Evolutionary conservation across 371 early-diverging fungal species (phyloP).

Genomic region (Nematocida sp.): DNA sequence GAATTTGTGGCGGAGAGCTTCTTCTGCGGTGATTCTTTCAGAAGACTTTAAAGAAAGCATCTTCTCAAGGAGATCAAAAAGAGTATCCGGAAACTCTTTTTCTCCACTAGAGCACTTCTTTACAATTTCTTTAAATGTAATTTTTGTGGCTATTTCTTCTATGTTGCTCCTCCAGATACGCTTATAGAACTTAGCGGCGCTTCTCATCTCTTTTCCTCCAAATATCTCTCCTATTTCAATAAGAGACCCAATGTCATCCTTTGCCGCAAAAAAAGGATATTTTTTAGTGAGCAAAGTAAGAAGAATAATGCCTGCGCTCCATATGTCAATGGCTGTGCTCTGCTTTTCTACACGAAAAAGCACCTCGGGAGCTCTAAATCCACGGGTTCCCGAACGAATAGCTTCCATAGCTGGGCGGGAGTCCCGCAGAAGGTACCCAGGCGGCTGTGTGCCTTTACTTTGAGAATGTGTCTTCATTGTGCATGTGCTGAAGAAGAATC

Average conservation of each 20-base stretch:
- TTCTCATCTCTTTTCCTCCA: slow-evolving; percentile 75
- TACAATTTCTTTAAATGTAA: slow-evolving; percentile 64
- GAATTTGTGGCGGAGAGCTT: slow-evolving; percentile 64
- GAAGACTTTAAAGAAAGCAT: slow-evolving; percentile 63
- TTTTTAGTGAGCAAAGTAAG: slow-evolving; percentile 74
- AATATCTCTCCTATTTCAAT: slow-evolving; percentile 81
- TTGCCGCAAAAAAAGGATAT: slow-evolving; percentile 84
- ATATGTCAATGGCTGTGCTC: slow-evolving; percentile 79
- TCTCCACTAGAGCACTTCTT: slow-evolving; percentile 41
- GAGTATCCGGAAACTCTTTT: slow-evolving; percentile 39
- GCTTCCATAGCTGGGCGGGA: slow-evolving; percentile 73
- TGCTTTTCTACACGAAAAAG: slow-evolving; percentile 77
- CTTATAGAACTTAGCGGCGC: slow-evolving; percentile 64
- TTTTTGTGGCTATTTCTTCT: slow-evolving; percentile 59
- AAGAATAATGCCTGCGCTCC: slow-evolving; percentile 88
- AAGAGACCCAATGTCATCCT: slow-evolving; percentile 79
- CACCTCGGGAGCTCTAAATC: slow-evolving; percentile 93
- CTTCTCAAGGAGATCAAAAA: slow-evolving; percentile 64
- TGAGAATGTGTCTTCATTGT: background rate
- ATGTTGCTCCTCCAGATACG: slow-evolving; percentile 67
- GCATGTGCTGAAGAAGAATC: slow-evolving; percentile 37
- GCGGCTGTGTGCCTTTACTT: slow-evolving; percentile 44
- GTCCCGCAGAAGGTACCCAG: slow-evolving; percentile 67
- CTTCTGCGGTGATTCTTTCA: slow-evolving; percentile 64
- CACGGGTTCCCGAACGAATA: slow-evolving; percentile 90